Percentiles rank a stretch among this genome's conserved stretches.
These are phyloP conservation scores for Colletotrichum kahawae DNA, from an alignment of 2,329 filamentous ascomycete genomes.

Conservation along the genomic window DNA sequence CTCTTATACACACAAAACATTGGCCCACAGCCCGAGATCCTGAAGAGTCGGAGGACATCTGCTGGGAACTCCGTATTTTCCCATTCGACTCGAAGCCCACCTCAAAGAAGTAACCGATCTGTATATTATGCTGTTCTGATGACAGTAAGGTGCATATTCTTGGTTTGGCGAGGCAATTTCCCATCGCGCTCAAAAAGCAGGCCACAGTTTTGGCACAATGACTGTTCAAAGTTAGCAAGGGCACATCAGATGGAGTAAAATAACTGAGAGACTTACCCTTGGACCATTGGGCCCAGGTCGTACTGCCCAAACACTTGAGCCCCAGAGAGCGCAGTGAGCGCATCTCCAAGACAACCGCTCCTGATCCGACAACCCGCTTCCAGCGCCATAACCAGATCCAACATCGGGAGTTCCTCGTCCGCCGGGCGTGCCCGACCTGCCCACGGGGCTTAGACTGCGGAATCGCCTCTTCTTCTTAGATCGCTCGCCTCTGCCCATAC, in stretches of 20 bases:
- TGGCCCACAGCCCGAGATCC: not conserved
- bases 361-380: conserved; percentile 71
- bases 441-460: conserved; percentile 82
- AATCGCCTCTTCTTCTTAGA: conserved; percentile 96
- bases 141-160: conserved; percentile 23
- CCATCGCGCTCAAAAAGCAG: conserved; percentile 88
- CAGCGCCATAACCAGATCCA: conserved; percentile 70
- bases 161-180: conserved; percentile 63
- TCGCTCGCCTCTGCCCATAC: conserved; percentile 89
- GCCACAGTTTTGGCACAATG: conserved; percentile 92
- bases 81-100: not conserved
- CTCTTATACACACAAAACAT: conserved; percentile 6
- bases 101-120: not conserved
- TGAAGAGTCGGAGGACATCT: conserved; percentile 34
- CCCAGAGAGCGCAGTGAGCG: conserved; percentile 85
- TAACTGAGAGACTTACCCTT: conserved; percentile 64
- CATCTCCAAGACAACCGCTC: conserved; percentile 89
- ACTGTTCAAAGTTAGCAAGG: conserved; percentile 50
- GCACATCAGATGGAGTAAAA: conserved; percentile 24
- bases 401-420: conserved; percentile 83
- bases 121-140: conserved; percentile 12
- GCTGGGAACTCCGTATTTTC: not conserved
- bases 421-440: conserved; percentile 69
- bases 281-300: conserved; percentile 86
- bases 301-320: conserved; percentile 91